Evolutionary conservation across 2,329 filamentous ascomycete species (phyloP).

Genomic region (Xylariales sp.): DNA sequence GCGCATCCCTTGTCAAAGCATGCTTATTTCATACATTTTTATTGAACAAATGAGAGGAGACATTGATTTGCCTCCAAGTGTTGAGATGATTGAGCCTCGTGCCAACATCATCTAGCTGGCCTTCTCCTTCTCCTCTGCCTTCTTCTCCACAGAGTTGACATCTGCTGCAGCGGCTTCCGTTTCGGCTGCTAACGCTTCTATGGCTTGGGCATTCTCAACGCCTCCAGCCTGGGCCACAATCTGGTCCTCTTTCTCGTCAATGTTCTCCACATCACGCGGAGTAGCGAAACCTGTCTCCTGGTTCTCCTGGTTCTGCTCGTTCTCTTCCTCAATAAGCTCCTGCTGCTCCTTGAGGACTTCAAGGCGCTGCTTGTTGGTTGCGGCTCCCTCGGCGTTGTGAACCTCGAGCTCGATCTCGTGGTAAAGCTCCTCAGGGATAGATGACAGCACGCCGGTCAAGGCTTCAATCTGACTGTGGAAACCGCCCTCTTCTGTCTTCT

Average conservation of each 20-base stretch:
- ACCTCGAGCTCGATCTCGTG: slow-evolving; percentile 99
- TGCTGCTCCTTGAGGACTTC: slow-evolving; percentile 98
- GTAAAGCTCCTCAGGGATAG: slow-evolving; percentile 96
- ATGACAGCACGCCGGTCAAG: slow-evolving; percentile 84
- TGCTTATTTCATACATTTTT: slow-evolving; percentile 5
- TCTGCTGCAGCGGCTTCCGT: slow-evolving; percentile 43
- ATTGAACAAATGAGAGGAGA: slow-evolving; percentile 23
- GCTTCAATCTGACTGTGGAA: slow-evolving; percentile 89
- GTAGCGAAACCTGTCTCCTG: slow-evolving; percentile 69
- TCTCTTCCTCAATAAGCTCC: slow-evolving; percentile 96
- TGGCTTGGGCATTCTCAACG: slow-evolving; percentile 42
- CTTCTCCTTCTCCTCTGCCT: slow-evolving; percentile 14
- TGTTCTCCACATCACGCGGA: slow-evolving; percentile 83
- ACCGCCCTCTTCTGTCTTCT: slow-evolving; percentile 70
- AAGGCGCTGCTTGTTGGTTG: slow-evolving; percentile 97
- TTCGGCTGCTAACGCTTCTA: slow-evolving; percentile 53
- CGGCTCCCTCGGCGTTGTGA: slow-evolving; percentile 91
- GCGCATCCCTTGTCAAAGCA: background rate
- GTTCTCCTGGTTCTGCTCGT: slow-evolving; percentile 81
- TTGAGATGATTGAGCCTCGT: slow-evolving; percentile 7
- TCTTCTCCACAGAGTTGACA: slow-evolving; percentile 27
- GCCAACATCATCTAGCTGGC: slow-evolving; percentile 13
- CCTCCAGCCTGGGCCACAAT: slow-evolving; percentile 44
- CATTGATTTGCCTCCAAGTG: background rate
- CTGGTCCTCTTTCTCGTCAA: slow-evolving; percentile 83